Conservation (phyloP, 2,329 filamentous ascomycete species). For the Fusarium praegraminearum region DNA sequence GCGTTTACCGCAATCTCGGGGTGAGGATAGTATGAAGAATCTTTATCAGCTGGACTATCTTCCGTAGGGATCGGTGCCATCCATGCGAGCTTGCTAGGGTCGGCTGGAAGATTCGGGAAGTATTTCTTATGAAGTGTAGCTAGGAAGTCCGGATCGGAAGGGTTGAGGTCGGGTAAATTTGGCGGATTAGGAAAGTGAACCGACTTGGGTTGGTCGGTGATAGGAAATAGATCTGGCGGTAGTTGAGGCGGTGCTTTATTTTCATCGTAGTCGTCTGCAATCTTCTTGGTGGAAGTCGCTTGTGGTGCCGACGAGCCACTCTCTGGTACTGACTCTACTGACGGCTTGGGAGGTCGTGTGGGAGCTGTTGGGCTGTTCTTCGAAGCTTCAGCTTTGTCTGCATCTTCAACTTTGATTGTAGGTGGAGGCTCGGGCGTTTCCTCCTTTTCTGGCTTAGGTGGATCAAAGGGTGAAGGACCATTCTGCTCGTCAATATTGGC, state of each 20-base stretch:
- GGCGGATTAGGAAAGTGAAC: constrained; percentile 73
- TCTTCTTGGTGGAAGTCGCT: constrained; percentile 43
- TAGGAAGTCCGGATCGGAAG: constrained; percentile 85
- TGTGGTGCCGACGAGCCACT: neutral
- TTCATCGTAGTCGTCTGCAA: constrained; percentile 55
- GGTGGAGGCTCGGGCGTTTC: constrained; percentile 40
- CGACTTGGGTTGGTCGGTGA: constrained; percentile 55
- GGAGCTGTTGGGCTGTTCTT: neutral
- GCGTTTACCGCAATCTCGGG: constrained; percentile 79
- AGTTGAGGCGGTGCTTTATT: constrained; percentile 57
- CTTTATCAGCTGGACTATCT: constrained; percentile 72
- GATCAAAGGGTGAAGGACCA: constrained; percentile 60
- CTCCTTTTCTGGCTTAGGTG: constrained; percentile 37
- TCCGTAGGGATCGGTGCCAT: constrained; percentile 79
- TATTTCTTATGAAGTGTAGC: constrained; percentile 89
- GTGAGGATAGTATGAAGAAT: constrained; percentile 85
- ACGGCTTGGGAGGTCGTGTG: constrained; percentile 2
- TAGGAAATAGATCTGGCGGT: constrained; percentile 58
- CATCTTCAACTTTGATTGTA: constrained; percentile 54
- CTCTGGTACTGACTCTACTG: constrained; percentile 1
- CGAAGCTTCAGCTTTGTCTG: constrained; percentile 25
- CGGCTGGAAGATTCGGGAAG: constrained; percentile 87
- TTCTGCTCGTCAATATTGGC: constrained; percentile 77
- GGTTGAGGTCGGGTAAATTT: constrained; percentile 79
- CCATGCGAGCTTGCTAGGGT: constrained; percentile 90